A percentile compares a stretch with the other conserved stretches of the same genome.
These are phyloP conservation scores for Crepidotus variabilis DNA, from an alignment of 768 basidiomycete species.

Conservation along the genomic window DNA sequence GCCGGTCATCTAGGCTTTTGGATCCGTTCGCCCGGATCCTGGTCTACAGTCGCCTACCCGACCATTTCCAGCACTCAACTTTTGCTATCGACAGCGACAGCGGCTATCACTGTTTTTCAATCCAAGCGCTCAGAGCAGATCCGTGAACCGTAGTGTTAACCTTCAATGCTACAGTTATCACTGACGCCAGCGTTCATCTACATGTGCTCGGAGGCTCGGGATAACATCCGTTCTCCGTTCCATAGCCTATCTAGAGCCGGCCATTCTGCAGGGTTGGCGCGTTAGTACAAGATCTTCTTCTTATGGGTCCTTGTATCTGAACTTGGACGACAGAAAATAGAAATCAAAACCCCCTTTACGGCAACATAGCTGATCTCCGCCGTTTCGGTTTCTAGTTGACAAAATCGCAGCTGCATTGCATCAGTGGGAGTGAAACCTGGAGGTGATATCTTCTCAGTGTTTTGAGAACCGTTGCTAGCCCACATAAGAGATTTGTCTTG, in stretches of 20 bases:
- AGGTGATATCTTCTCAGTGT: neutral
- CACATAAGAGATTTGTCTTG: too few species aligned
- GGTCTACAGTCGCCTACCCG: neutral
- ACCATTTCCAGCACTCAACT: neutral
- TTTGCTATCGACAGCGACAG: neutral
- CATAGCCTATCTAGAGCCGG: neutral
- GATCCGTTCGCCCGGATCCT: neutral
- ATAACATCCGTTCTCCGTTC: neutral
- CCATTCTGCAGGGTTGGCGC: neutral
- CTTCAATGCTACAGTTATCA: neutral
- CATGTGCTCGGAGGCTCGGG: neutral
- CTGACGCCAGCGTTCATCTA: neutral
- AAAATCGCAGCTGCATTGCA: neutral
- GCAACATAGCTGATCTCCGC: neutral
- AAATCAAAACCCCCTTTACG: neutral
- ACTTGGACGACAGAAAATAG: neutral
- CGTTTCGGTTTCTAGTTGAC: neutral
- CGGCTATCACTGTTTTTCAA: neutral
- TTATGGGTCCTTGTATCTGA: neutral
- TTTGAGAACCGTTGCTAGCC: too few species aligned
- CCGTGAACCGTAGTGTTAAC: neutral
- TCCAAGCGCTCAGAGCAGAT: neutral
- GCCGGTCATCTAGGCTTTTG: neutral
- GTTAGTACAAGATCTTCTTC: neutral
- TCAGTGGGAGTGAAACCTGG: neutral